Conservation (phyloP, 1,139 yeast genomes). For the Saccharomyces hybrid region DNA sequence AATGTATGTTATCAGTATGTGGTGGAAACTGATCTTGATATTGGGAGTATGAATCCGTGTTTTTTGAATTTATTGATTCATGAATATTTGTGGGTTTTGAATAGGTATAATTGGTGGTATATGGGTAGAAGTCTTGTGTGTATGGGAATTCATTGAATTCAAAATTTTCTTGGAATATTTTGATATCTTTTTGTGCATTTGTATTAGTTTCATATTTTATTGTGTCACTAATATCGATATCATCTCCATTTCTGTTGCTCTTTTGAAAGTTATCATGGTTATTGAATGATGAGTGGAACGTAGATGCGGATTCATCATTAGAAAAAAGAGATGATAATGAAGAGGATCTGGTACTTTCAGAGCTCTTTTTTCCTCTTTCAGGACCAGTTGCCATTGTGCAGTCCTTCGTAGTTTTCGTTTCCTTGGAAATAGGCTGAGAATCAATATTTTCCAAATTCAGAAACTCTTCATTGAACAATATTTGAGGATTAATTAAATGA, state of each 20-base stretch:
- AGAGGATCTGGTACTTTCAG: constrained; percentile 5
- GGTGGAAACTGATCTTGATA: neutral
- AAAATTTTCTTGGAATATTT: neutral
- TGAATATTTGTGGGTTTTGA: neutral
- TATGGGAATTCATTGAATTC: neutral
- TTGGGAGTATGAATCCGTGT: neutral
- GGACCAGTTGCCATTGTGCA: neutral
- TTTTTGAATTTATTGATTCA: neutral
- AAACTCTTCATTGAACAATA: neutral
- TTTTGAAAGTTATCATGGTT: neutral
- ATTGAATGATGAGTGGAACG: neutral
- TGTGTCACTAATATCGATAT: neutral
- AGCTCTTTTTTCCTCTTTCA: neutral
- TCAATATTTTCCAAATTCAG: neutral
- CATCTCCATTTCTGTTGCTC: neutral
- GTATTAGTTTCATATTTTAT: neutral
- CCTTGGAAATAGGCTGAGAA: constrained; percentile 1
- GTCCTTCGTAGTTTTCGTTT: neutral
- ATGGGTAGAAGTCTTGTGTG: neutral
- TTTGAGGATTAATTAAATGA: constrained; percentile 2
- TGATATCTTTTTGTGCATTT: neutral
- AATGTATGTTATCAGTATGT: neutral
- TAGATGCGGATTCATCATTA: constrained; percentile 1
- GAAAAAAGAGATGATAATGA: constrained; percentile 6
- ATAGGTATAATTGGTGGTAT: neutral